Percentiles rank a stretch among this genome's conserved stretches.
Evolutionary conservation across 2,329 filamentous ascomycete genomes (phyloP).

Genomic region (Truncatella angustata): DNA sequence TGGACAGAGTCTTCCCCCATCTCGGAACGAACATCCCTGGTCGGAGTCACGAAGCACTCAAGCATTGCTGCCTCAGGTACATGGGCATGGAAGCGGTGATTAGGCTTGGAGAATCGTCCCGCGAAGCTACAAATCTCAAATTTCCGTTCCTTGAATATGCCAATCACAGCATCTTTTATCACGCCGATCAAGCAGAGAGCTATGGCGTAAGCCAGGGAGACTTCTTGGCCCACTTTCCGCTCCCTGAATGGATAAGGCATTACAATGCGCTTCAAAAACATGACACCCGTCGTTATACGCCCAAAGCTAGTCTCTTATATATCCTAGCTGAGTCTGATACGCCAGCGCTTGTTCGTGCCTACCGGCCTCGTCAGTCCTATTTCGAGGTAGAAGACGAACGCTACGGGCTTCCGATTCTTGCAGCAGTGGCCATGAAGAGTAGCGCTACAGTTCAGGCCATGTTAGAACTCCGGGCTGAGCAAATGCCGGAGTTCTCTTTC

Average conservation of each 20-base stretch:
- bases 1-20: slow-evolving; percentile 29
- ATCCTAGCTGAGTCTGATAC: slow-evolving; percentile 13
- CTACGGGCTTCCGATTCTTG: slow-evolving; percentile 1
- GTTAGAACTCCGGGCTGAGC: not conserved
- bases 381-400: not conserved
- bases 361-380: not conserved
- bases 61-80: slow-evolving; percentile 26
- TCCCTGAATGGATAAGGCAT: slow-evolving; percentile 8
- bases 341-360: not conserved
- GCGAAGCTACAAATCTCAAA: not conserved
- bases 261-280: slow-evolving; percentile 12
- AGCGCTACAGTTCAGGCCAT: not conserved
- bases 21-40: slow-evolving; percentile 28
- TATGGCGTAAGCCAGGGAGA: slow-evolving; percentile 1
- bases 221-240: slow-evolving; percentile 10
- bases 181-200: slow-evolving; percentile 13
- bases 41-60: slow-evolving; percentile 41
- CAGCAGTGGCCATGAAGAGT: not conserved
- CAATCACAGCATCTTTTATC: slow-evolving; percentile 5
- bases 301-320: slow-evolving; percentile 12
- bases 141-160: slow-evolving; percentile 17
- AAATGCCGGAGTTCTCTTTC: not conserved
- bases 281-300: slow-evolving; percentile 8
- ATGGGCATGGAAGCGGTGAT: not conserved
- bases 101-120: not conserved